phyloP scores from a whole-genome alignment of 208 protist genomes.

The Crithidia mellificae region DNA sequence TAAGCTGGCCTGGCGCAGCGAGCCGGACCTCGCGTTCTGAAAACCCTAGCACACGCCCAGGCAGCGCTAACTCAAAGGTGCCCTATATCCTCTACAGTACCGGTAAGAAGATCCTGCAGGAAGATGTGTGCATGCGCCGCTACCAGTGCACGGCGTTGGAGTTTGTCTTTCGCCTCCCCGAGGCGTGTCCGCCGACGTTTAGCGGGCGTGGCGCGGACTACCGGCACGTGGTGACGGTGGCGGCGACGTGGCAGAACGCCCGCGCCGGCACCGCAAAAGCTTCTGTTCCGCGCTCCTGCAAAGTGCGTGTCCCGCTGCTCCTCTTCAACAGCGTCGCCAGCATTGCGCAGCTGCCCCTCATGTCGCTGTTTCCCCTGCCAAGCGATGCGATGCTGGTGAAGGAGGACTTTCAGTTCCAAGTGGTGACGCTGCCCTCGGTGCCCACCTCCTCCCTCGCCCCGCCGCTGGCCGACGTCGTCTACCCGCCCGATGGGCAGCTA shows the following conservation, averaged over 20 bases:
- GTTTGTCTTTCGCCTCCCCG: conserved; percentile 53
- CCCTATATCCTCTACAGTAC: conserved; percentile 26
- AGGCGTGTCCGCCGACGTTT: conserved; percentile 52
- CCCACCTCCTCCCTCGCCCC: conserved; percentile 35
- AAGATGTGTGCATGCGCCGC: conserved; percentile 14
- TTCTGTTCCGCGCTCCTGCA: conserved; percentile 6
- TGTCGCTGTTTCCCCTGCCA: conserved; percentile 42
- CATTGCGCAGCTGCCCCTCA: conserved; percentile 30
- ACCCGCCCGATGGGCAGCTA: conserved; percentile 33
- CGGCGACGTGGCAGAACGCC: conserved; percentile 24
- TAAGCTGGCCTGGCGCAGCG: conserved; percentile 19
- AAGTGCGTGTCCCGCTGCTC: conserved; percentile 16
- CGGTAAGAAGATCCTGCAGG: conserved; percentile 16
- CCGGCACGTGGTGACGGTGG: conserved; percentile 20
- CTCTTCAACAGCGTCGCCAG: conserved; percentile 31
- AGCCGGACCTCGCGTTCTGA: background rate
- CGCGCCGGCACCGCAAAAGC: background rate
- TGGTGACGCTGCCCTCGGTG: conserved; percentile 30
- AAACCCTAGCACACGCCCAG: background rate
- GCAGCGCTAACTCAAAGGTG: background rate
- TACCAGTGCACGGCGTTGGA: conserved; percentile 32
- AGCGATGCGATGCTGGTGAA: conserved; percentile 14
- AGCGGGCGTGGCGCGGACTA: conserved; percentile 34
- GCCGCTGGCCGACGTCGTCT: conserved; percentile 33
- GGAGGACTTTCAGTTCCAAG: conserved; percentile 37